These are phyloP conservation scores for Aphanomyces euteiches DNA, from an alignment of 352 stramenopile genomes.

Conservation along the genomic window DNA sequence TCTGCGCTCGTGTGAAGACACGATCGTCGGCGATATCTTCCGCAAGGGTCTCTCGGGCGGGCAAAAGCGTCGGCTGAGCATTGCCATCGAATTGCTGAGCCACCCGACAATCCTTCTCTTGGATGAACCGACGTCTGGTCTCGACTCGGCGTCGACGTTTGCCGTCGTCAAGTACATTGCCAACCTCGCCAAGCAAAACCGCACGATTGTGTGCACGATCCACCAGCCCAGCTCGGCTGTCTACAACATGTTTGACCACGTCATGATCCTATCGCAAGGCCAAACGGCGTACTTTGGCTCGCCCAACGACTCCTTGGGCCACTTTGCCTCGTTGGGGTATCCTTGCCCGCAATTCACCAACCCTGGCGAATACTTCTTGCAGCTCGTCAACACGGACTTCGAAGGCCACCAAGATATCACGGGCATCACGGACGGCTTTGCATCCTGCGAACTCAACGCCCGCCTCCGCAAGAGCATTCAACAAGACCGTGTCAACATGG, in stretches of 20 bases:
- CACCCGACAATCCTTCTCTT: slow-evolving; percentile 83
- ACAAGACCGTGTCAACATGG: no score
- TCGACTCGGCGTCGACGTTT: slow-evolving; percentile 85
- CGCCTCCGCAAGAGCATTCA: slow-evolving; percentile 16
- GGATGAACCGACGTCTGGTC: slow-evolving; percentile 87
- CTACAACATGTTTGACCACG: slow-evolving; percentile 61
- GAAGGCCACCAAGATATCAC: slow-evolving; percentile 42
- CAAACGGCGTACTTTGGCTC: slow-evolving; percentile 80
- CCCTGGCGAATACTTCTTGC: slow-evolving; percentile 53
- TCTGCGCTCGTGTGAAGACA: slow-evolving; percentile 41
- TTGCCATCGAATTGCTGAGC: slow-evolving; percentile 73
- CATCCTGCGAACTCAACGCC: background rate
- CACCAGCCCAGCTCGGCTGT: slow-evolving; percentile 23
- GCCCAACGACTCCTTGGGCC: slow-evolving; percentile 37
- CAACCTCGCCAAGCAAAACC: slow-evolving; percentile 56
- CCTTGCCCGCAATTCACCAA: slow-evolving; percentile 49
- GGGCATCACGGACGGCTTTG: slow-evolving; percentile 20
- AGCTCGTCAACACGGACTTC: slow-evolving; percentile 54
- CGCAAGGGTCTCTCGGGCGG: slow-evolving; percentile 78
- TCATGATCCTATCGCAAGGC: slow-evolving; percentile 82
- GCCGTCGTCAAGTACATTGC: slow-evolving; percentile 66
- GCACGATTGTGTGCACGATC: slow-evolving; percentile 63
- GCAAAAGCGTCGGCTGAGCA: slow-evolving; percentile 69
- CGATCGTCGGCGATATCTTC: slow-evolving; percentile 76
- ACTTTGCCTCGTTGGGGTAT: slow-evolving; percentile 41